Percentiles rank a stretch among this genome's conserved stretches.
phyloP scores from a whole-genome alignment of 2,329 filamentous ascomycete species.

The Clonostachys byssicola region DNA sequence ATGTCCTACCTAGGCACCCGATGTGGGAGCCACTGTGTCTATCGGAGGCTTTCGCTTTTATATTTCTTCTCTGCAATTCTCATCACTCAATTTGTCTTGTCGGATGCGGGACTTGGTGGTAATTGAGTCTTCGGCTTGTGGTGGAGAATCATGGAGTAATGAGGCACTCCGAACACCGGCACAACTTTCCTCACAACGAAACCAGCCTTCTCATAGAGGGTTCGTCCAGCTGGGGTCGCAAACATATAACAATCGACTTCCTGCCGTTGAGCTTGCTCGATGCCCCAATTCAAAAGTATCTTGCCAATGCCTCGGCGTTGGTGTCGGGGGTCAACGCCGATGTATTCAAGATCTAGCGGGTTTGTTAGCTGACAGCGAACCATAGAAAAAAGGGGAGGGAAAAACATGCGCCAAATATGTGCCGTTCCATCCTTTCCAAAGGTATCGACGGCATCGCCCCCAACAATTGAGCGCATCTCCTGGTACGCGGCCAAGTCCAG shows the following conservation, averaged over 20 bases:
- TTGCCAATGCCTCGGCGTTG: neutral
- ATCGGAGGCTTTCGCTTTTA: too few relatives aligned
- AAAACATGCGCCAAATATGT: too few relatives aligned
- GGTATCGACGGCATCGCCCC: neutral
- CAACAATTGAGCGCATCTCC: neutral
- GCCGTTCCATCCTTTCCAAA: neutral
- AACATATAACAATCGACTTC: neutral
- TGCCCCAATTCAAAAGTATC: neutral
- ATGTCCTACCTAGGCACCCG: too few relatives aligned
- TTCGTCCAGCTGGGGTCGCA: neutral
- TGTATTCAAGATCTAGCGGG: neutral
- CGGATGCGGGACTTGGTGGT: too few relatives aligned
- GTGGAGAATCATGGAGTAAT: neutral
- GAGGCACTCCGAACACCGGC: neutral
- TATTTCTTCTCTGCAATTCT: too few relatives aligned
- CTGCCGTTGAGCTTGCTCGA: too few relatives aligned
- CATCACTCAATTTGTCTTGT: too few relatives aligned
- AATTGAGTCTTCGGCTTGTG: too few relatives aligned
- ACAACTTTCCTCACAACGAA: neutral
- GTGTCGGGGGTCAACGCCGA: neutral
- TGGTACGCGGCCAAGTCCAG: neutral
- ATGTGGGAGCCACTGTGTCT: too few relatives aligned
- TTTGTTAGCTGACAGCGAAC: too few relatives aligned
- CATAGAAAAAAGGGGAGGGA: too few relatives aligned
- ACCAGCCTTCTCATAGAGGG: neutral